phyloP scores from a whole-genome alignment of 2,329 filamentous ascomycete species.

The Mariannaea sp. region DNA sequence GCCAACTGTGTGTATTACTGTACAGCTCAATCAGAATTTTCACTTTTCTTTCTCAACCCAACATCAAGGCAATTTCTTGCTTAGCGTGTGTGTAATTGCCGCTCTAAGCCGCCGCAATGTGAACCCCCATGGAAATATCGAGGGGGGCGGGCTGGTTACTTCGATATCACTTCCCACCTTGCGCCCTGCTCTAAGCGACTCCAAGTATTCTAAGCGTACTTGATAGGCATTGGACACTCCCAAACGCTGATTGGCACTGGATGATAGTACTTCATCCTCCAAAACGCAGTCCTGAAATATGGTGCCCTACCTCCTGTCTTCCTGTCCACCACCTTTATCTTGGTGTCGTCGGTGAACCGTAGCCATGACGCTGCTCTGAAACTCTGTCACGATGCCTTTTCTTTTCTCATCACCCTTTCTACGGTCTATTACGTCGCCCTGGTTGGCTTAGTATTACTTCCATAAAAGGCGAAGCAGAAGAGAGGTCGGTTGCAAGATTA shows the following conservation, averaged over 20 bases:
- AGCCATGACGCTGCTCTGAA: constrained; percentile 18
- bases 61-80: constrained; percentile 24
- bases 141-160: constrained; percentile 14
- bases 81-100: constrained; percentile 38
- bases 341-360: constrained; percentile 12
- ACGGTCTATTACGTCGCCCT: constrained; percentile 6
- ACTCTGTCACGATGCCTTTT: constrained; percentile 19
- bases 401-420: neutral
- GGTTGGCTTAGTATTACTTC: too few relatives aligned
- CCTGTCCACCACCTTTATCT: constrained; percentile 4
- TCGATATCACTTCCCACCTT: constrained; percentile 28
- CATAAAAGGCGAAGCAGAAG: too few relatives aligned
- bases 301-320: constrained; percentile 2
- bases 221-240: constrained; percentile 27
- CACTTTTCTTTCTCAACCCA: constrained; percentile 9
- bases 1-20: constrained; percentile 38
- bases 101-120: constrained; percentile 38
- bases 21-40: constrained; percentile 23
- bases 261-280: too few relatives aligned
- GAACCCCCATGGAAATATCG: constrained; percentile 19
- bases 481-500: too few relatives aligned
- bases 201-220: constrained; percentile 33
- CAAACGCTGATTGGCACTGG: constrained; percentile 16
- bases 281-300: constrained; percentile 9
- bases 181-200: constrained; percentile 18